Base-by-base conservation (phyloP, 179 eudicot genomes). In the Sideroxylon spinosum region DNA sequence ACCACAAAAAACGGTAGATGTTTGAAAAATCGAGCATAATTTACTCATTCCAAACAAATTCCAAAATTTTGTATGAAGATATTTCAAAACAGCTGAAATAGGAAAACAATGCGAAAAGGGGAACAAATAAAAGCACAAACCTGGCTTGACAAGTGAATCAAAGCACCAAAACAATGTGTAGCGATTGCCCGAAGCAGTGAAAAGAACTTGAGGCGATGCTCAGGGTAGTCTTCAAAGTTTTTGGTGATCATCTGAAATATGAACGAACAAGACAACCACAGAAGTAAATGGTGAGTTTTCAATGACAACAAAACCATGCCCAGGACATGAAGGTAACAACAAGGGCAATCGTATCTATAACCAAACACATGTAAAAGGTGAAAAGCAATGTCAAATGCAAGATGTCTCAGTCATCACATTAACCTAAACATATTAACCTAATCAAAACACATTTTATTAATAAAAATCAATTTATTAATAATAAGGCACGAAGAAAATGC, bases 201-300 rank as follows among this genome's bases (percentile, higher is more conserved):
- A 79, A 96, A 96, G 82, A 96, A 96, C 90, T 96, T 96, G 57
- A 96, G 87, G 46, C 99, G 92, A 83, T 96, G 98, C 87, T 96
- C 99, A 19, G 99, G 99, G 78, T 94, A 96, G 87, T 96, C 99
- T 87, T 96, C 99, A 81, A 96, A 96, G 81, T 96, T 96, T 89
- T 92, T 96, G 11, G 98, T 96, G 75, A 96, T 96, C 99, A 96
- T 96, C 99, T 96, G 86, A 44, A 63, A 61, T 52, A 73, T 48
- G 77, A 69, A 17, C 23, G 12, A 68, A 57, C 28, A 29, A 17
- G 20, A 37, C 59, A 70, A 61, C 44, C 9, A 74, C 17, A 14
- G 32, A 71, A 69, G 44, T 37, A 37, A 4, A 37, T 37, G 44
- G 44, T 37, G 44, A 37, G 12, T 32, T 67, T 37, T 29, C 53